Percentiles rank a stretch among this genome's conserved stretches.
Conservation (phyloP, 768 basidiomycete species). For the Calocera viscosa region DNA sequence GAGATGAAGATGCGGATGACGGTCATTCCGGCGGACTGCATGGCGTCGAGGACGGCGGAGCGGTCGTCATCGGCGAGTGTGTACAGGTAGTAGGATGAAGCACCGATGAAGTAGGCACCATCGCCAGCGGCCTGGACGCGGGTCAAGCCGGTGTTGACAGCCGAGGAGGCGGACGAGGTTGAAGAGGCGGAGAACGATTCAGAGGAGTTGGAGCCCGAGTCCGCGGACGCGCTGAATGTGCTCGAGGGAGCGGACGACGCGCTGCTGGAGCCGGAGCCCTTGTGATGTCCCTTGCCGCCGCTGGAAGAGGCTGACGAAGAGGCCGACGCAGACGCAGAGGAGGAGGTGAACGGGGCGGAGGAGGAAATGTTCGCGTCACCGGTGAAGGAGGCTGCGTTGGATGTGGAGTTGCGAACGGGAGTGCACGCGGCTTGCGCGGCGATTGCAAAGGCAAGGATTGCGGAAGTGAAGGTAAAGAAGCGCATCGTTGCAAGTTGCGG, state of each 20-base stretch:
- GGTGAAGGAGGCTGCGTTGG: neutral
- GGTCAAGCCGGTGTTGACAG: neutral
- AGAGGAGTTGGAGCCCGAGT: neutral
- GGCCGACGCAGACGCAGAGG: neutral
- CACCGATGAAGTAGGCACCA: slow-evolving; percentile 17
- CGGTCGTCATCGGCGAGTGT: slow-evolving; percentile 16
- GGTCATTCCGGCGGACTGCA: slow-evolving; percentile 19
- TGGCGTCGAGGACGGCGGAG: slow-evolving; percentile 19
- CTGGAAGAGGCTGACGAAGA: neutral
- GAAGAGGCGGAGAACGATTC: neutral
- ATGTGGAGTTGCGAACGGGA: neutral
- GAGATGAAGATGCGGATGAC: slow-evolving; percentile 21
- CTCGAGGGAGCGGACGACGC: neutral
- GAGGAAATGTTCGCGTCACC: neutral
- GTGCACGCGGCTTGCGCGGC: slow-evolving; percentile 9
- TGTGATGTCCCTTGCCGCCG: neutral
- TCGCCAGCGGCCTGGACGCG: slow-evolving; percentile 4
- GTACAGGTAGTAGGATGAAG: slow-evolving; percentile 22
- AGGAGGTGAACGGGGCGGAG: neutral
- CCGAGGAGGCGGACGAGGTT: neutral
- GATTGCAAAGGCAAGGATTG: neutral
- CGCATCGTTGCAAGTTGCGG: neutral
- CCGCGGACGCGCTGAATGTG: neutral
- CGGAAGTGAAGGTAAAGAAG: neutral
- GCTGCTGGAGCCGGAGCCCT: neutral